Percentiles rank a stretch among this genome's conserved stretches.
Evolutionary conservation across 2,329 filamentous ascomycete species (phyloP).

Genomic region (Exophiala sideris): DNA sequence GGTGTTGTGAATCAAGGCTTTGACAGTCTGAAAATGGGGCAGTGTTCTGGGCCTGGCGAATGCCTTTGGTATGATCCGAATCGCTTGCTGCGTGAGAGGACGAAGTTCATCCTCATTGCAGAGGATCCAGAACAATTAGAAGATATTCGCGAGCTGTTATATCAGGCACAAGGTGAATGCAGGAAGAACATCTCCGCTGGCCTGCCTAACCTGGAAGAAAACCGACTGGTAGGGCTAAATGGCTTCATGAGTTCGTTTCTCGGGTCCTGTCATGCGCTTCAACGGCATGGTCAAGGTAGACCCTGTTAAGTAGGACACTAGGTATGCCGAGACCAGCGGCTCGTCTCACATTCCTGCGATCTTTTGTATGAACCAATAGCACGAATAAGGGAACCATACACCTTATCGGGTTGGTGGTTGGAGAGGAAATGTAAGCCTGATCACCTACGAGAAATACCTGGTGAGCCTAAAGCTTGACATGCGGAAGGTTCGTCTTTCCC

Average conservation of each 20-base stretch:
- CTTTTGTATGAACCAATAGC: not conserved
- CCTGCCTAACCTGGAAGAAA: conserved; percentile 1
- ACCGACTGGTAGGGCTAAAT: not conserved
- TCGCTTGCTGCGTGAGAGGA: not conserved
- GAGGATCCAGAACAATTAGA: not conserved
- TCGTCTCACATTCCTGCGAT: not conserved
- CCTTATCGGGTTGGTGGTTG: conserved; percentile 17
- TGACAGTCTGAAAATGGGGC: not conserved
- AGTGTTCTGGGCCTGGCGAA: not conserved
- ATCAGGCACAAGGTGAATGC: not conserved
- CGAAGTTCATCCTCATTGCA: not conserved
- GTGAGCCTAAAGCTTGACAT: not conserved
- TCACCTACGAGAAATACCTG: not conserved
- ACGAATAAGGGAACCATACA: not conserved
- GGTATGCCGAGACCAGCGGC: not conserved
- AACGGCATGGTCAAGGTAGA: not conserved
- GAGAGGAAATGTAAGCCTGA: conserved; percentile 1
- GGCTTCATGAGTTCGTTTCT: not conserved
- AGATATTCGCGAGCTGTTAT: not conserved
- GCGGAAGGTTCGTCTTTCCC: not conserved
- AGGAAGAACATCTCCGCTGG: not conserved
- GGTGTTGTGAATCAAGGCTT: not conserved
- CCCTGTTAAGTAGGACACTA: not conserved
- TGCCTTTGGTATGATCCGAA: not conserved
- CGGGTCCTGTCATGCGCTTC: not conserved